A percentile compares a stretch with the other conserved stretches of the same genome.
phyloP scores from a whole-genome alignment of 805 yeast genomes.

The Kurtzmaniella fragi region DNA sequence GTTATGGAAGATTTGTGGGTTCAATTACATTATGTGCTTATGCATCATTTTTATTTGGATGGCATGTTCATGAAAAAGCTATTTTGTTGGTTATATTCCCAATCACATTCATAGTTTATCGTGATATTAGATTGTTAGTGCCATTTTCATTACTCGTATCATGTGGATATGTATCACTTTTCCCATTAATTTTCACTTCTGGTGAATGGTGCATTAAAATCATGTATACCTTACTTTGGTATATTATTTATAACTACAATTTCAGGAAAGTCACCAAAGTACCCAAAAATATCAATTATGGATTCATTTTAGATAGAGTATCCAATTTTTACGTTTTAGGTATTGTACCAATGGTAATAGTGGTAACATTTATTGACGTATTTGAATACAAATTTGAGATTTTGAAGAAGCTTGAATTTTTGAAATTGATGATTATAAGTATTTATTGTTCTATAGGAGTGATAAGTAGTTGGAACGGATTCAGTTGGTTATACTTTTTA shows the following conservation, averaged over 20 bases:
- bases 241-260: constrained; percentile 67
- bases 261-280: constrained; percentile 65
- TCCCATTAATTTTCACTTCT: constrained; percentile 79
- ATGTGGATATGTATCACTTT: constrained; percentile 81
- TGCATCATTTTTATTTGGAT: constrained; percentile 89
- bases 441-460: constrained; percentile 86
- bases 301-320: constrained; percentile 58
- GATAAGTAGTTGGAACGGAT: constrained; percentile 79
- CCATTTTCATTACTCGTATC: constrained; percentile 68
- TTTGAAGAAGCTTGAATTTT: constrained; percentile 61
- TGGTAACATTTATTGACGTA: constrained; percentile 42
- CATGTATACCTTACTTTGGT: constrained; percentile 79
- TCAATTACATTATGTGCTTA: constrained; percentile 85
- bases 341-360: constrained; percentile 55
- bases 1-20: constrained; percentile 74
- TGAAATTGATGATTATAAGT: constrained; percentile 76
- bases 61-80: constrained; percentile 99
- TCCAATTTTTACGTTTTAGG: constrained; percentile 64
- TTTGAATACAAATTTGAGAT: constrained; percentile 50
- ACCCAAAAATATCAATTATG: constrained; percentile 33
- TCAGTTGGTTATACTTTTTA: constrained; percentile 83
- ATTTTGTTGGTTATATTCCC: constrained; percentile 87
- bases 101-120: constrained; percentile 66
- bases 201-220: constrained; percentile 77
- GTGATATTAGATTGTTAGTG: constrained; percentile 65